Conservation (phyloP, 768 basidiomycete genomes). For the Lentinula aciculospora region DNA sequence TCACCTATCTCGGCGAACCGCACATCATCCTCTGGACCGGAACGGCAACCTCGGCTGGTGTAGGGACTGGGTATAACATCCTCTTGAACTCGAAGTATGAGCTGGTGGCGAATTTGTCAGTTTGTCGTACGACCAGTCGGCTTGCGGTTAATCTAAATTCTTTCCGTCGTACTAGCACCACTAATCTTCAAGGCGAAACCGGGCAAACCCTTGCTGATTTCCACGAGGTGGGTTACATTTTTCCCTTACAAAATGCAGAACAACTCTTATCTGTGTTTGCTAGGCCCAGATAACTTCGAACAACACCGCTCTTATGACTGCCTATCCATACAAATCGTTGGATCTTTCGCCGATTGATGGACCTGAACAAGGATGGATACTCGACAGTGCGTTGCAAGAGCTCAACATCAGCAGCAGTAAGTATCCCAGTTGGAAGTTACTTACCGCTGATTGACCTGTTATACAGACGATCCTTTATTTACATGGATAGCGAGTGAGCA, state of each 20-base stretch:
- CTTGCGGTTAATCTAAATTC: background rate
- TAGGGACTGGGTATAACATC: slow-evolving; percentile 1
- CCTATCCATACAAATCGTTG: background rate
- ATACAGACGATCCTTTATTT: background rate
- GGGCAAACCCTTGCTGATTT: slow-evolving; percentile 2
- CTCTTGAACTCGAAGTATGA: background rate
- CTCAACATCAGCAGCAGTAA: slow-evolving; percentile 1
- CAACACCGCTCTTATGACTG: slow-evolving; percentile 3
- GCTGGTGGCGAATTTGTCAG: slow-evolving; percentile 6
- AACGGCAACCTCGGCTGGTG: background rate
- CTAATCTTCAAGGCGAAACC: background rate
- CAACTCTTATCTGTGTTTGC: background rate
- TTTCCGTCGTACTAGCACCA: background rate
- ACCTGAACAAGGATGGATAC: background rate
- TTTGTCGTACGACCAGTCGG: background rate
- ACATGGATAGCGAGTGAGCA: slow-evolving; percentile 6
- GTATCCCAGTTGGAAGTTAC: background rate
- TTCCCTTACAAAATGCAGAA: background rate
- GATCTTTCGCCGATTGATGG: background rate
- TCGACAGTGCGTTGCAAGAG: slow-evolving; percentile 2
- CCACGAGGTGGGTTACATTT: background rate
- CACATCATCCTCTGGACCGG: slow-evolving; percentile 1
- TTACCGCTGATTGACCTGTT: background rate
- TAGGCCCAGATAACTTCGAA: slow-evolving; percentile 4
- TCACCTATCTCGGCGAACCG: slow-evolving; percentile 2